Percentiles rank a stretch among this genome's conserved stretches.
These are phyloP conservation scores for Aspergillus steynii DNA, from an alignment of 495 filamentous ascomycete species.

Conservation along the genomic window DNA sequence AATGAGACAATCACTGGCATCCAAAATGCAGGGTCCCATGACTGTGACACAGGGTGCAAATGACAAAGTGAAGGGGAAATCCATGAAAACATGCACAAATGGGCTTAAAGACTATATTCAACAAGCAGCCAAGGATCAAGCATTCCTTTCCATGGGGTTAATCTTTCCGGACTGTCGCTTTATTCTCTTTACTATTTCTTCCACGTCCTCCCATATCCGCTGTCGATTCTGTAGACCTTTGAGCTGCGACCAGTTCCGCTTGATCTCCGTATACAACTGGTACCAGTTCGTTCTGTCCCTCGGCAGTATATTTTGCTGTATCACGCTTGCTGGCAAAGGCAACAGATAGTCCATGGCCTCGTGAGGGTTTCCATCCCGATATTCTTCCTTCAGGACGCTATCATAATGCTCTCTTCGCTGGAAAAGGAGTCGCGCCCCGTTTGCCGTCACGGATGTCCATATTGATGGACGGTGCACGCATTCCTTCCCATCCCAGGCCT, in stretches of 20 bases:
- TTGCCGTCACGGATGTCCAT: constrained; percentile 19
- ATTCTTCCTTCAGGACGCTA: not conserved
- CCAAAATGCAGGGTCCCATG: too few relatives aligned
- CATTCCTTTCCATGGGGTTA: not conserved
- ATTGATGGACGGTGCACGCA: constrained; percentile 5
- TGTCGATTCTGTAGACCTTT: constrained; percentile 31
- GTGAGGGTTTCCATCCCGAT: not conserved
- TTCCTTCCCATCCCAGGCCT: constrained; percentile 23
- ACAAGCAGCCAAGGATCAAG: too few relatives aligned
- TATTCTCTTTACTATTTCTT: constrained; percentile 19
- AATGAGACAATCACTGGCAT: too few relatives aligned
- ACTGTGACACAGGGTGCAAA: too few relatives aligned
- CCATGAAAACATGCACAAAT: too few relatives aligned
- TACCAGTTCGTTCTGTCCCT: constrained; percentile 26
- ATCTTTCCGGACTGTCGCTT: not conserved
- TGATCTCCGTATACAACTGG: constrained; percentile 22
- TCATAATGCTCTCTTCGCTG: constrained; percentile 9
- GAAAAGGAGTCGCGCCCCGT: constrained; percentile 6
- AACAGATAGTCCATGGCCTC: constrained; percentile 5
- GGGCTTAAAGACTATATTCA: too few relatives aligned
- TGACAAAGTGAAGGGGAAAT: too few relatives aligned
- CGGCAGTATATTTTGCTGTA: constrained; percentile 13
- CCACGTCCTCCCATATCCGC: constrained; percentile 30
- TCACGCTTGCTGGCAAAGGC: not conserved
- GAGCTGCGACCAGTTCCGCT: constrained; percentile 16